Base-by-base conservation (phyloP, 768 basidiomycete species). In the Mycena polygramma region DNA sequence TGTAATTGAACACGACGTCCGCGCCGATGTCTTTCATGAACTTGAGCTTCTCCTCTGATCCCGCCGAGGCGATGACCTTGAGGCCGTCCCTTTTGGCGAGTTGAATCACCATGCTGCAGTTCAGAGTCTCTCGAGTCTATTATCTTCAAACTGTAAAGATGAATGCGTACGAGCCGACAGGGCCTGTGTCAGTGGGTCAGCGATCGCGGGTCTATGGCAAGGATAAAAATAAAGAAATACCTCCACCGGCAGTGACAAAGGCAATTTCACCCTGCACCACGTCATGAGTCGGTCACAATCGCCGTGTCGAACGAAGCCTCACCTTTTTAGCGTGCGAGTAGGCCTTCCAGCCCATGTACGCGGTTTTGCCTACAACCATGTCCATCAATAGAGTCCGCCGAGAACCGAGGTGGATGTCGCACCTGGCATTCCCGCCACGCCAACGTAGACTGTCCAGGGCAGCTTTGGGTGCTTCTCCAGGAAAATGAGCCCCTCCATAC, bases 381-480 rank as follows among this genome's bases (percentile, higher is more conserved):
- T n/a, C n/a, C 30, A 30, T 30, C n/a, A n/a, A n/a, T n/a, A n/a
- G n/a, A n/a, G n/a, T n/a, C n/a, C n/a, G n/a, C n/a, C n/a, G n/a
- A n/a, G n/a, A n/a, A n/a, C n/a, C n/a, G n/a, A n/a, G n/a, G n/a
- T n/a, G n/a, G n/a, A n/a, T n/a, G n/a, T n/a, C n/a, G n/a, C n/a
- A 30, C 30, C 30, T 72, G 73, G 60, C 72, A 74, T 84, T 20
- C 86, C 85, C 1, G 79, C 76, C 0, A 80, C 79, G 7, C 86
- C 85, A 45, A 85, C 73, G 70, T 79, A 84, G 7, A 68, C 73
- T 0, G 79, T 78, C 84, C 83, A 86, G 11, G 86, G 83, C 7
- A 86, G 69, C n/a, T 80, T 79, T 45, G 83, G 76, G 63, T 80
- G 73, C 70, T 84, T 83, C 41, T 83, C 72, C 24, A 86, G 70